Conservation (phyloP, 768 basidiomycete genomes). For the Lyophyllum atratum region DNA sequence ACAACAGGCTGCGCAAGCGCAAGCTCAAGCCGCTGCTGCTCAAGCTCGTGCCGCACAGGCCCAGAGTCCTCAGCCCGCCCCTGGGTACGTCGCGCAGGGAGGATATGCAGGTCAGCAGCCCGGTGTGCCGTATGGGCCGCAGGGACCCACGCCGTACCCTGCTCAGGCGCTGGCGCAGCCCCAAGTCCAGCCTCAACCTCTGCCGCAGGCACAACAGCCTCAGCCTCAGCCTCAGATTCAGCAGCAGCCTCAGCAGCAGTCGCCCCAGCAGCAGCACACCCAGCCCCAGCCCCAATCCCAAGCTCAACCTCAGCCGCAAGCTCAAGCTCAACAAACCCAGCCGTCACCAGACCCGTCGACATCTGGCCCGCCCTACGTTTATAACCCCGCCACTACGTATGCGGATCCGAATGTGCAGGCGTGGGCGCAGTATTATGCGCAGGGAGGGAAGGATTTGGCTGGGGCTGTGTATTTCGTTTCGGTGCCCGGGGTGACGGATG, state of each 20-base stretch:
- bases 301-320: constrained; percentile 23
- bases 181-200: constrained; percentile 22
- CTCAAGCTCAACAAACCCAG: constrained; percentile 16
- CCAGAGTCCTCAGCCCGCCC: constrained; percentile 2
- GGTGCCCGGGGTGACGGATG: constrained; percentile 71
- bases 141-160: constrained; percentile 42
- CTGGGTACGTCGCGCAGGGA: constrained; percentile 28
- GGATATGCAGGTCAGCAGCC: constrained; percentile 35
- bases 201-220: constrained; percentile 23
- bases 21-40: constrained; percentile 4
- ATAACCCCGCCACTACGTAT: constrained; percentile 68
- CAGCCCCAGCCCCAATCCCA: constrained; percentile 20
- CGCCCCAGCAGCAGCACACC: background rate
- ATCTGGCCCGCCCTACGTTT: constrained; percentile 52
- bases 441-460: constrained; percentile 72
- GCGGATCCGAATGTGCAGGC: constrained; percentile 81
- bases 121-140: constrained; percentile 35
- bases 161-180: constrained; percentile 28
- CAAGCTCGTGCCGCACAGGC: constrained; percentile 6
- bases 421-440: constrained; percentile 85
- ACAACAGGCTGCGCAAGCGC: constrained; percentile 1
- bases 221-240: constrained; percentile 24
- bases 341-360: constrained; percentile 23
- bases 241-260: constrained; percentile 24
- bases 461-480: constrained; percentile 82